Base-by-base conservation (phyloP, 1,284 basidiomycete genomes). In the Stygiomarasmius scandens region DNA sequence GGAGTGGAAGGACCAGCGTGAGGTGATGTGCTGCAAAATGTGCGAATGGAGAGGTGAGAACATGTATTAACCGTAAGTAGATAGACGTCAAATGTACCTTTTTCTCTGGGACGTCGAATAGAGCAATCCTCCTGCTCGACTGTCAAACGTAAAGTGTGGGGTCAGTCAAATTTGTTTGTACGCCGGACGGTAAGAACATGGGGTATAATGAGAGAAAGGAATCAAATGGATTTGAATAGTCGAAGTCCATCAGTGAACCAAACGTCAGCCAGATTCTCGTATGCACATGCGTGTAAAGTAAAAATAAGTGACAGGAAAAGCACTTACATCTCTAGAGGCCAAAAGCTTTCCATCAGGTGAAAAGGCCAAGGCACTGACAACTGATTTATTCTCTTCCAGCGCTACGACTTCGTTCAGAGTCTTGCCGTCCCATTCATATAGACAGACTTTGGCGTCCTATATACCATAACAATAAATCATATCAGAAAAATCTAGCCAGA, bases 1-100 rank as follows among this genome's bases (percentile, higher is more conserved):
- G 3, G 87, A 83, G 74, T 99, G 96, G 79, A 90, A 90, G 3
- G 92, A 86, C 96, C 96, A 98, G 54, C 87, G 86, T 3, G 83
- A 78, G 29, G 90, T 92, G 51, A 89, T 73, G 54, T 82, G 66
- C 84, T 88, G 62, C 2, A 12, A n/a, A n/a, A n/a, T n/a, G n/a
- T n/a, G n/a, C n/a, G n/a, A n/a, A n/a, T n/a, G n/a, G n/a, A n/a
- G n/a, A n/a, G n/a, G 45, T 36, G 23, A 51, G 24, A 47, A 16
- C 19, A 44, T 24, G 61, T 61, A 50, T 50, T 63, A 45, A 56
- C 60, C 62, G 62, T 41, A 46, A 54, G 54, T 32, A 46, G 29
- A 38, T 36, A 41, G 19, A 22, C 36, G 12, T 48, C n/a, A n/a
- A n/a, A n/a, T n/a, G n/a, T n/a, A 87, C 86, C 77, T 85, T 84